Percentiles rank a stretch among this genome's conserved stretches.
These are phyloP conservation scores for Mrakiaceae sp. DNA, from an alignment of 1,284 basidiomycete genomes.

Conservation along the genomic window DNA sequence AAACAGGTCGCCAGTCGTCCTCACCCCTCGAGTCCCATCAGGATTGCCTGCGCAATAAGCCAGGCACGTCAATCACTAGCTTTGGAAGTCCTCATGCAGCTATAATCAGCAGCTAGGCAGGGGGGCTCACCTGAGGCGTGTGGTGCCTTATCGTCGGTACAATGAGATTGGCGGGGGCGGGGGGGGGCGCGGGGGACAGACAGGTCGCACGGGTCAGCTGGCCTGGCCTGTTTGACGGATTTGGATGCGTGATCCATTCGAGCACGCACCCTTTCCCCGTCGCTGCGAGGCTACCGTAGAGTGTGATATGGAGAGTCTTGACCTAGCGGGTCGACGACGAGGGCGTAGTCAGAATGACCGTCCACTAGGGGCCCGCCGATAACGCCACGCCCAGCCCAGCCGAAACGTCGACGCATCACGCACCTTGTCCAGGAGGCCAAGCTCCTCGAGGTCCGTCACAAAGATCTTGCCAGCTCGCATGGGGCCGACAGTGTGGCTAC, in stretches of 20 bases:
- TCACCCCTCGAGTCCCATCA: slow-evolving; percentile 72
- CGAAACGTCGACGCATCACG: slow-evolving; percentile 23
- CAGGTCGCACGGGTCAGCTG: slow-evolving; percentile 6
- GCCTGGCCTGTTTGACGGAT: background rate
- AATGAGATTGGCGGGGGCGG: background rate
- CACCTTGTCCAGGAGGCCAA: slow-evolving; percentile 54
- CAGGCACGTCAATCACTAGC: too few relatives aligned
- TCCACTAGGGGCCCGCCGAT: background rate
- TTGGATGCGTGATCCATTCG: background rate
- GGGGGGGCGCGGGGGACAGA: background rate
- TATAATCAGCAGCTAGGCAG: too few relatives aligned
- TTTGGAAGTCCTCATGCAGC: too few relatives aligned
- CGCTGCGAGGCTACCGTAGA: slow-evolving; percentile 47
- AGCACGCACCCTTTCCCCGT: slow-evolving; percentile 61
- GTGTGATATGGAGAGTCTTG: slow-evolving; percentile 66
- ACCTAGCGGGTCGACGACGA: slow-evolving; percentile 39
- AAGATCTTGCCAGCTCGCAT: slow-evolving; percentile 88
- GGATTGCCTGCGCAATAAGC: slow-evolving; percentile 53
- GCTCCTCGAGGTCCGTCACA: slow-evolving; percentile 56
- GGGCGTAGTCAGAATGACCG: background rate
- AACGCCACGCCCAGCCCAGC: background rate
- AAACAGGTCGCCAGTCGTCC: too few relatives aligned
- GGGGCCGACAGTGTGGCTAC: slow-evolving; percentile 65
- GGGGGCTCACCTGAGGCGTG: slow-evolving; percentile 64
- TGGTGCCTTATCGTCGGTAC: slow-evolving; percentile 35